Conservation (phyloP, 2,329 filamentous ascomycete species). For the Mariannaea sp. region DNA sequence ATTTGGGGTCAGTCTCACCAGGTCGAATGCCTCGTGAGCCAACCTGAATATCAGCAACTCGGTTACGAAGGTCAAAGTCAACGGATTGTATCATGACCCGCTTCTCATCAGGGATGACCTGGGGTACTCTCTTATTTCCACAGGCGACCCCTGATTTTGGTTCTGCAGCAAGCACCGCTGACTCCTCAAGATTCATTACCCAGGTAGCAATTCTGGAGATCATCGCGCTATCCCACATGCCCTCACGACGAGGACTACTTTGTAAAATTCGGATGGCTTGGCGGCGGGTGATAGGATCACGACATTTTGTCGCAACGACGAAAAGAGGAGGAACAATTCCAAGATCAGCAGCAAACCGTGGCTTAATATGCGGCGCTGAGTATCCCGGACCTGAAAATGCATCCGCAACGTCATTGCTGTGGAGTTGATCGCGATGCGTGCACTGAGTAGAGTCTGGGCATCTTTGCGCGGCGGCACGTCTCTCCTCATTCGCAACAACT, state of each 20-base stretch:
- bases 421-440: constrained; percentile 43
- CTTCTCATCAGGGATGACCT: constrained; percentile 55
- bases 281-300: constrained; percentile 59
- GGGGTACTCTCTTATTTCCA: constrained; percentile 21
- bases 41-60: constrained; percentile 55
- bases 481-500: constrained; percentile 63
- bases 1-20: constrained; percentile 53
- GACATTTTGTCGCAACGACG: constrained; percentile 69
- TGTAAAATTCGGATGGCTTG: constrained; percentile 65
- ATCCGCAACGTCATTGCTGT: constrained; percentile 31
- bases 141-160: constrained; percentile 15
- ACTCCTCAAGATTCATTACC: constrained; percentile 61
- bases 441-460: constrained; percentile 53
- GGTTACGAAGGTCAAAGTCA: constrained; percentile 60
- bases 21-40: constrained; percentile 58
- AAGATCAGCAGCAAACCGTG: constrained; percentile 66
- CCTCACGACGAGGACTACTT: constrained; percentile 65
- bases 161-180: constrained; percentile 41
- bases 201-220: constrained; percentile 60
- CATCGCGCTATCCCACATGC: constrained; percentile 71
- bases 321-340: constrained; percentile 69
- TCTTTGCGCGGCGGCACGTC: constrained; percentile 51
- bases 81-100: constrained; percentile 61
- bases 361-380: constrained; percentile 59
- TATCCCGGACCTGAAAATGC: constrained; percentile 48